Percentiles rank a stretch among this genome's conserved stretches.
phyloP scores from a whole-genome alignment of 2,329 filamentous ascomycete genomes.

The Aspergillus sojae region DNA sequence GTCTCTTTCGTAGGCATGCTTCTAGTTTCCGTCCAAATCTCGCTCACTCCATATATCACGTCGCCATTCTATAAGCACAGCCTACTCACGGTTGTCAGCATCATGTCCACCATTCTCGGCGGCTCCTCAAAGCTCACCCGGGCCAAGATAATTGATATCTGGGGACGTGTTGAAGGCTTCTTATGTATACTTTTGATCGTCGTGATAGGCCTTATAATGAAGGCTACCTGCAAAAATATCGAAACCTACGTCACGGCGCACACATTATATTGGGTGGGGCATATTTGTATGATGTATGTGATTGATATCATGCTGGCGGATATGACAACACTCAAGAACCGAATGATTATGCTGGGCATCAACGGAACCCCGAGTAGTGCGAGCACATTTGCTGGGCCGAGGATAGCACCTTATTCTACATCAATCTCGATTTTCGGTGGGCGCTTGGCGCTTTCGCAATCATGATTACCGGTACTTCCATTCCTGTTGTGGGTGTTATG shows the following conservation, averaged over 20 bases:
- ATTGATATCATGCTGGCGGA: not conserved
- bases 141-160: conserved; percentile 7
- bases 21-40: not conserved
- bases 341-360: not conserved
- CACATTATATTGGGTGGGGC: not conserved
- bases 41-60: conserved; percentile 3
- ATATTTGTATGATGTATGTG: not conserved
- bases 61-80: conserved; percentile 1
- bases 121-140: conserved; percentile 2
- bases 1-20: conserved; percentile 5
- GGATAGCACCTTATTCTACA: not conserved
- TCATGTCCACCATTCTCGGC: conserved; percentile 1
- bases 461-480: not conserved
- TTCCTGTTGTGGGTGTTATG: not conserved
- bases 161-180: conserved; percentile 1
- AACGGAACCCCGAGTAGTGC: not conserved
- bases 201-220: not conserved
- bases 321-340: not conserved
- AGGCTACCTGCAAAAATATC: not conserved
- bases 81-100: not conserved
- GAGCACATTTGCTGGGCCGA: not conserved
- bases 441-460: not conserved
- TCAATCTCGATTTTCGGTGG: not conserved
- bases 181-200: not conserved
- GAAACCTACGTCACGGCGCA: not conserved